Evolutionary conservation across 192 early-diverging fungal genomes (phyloP).

Genomic region (Cetraspora pellucida): DNA sequence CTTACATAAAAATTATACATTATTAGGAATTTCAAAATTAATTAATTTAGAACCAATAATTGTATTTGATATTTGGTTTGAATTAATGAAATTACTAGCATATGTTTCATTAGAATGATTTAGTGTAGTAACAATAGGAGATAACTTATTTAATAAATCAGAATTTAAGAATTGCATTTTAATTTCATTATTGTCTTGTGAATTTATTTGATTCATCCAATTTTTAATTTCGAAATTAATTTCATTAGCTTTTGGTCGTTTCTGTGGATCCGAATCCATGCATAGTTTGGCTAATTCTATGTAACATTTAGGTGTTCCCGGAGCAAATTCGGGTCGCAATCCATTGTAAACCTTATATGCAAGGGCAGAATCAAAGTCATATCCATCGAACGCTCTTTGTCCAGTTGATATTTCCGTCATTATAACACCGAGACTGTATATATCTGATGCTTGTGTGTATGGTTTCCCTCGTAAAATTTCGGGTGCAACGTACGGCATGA

Average conservation of each 20-base stretch:
- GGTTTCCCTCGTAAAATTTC: conserved; percentile 40
- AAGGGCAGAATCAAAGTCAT: background rate
- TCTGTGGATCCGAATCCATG: background rate
- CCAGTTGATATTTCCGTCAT: conserved; percentile 49
- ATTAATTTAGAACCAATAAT: no score
- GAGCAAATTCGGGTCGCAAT: background rate
- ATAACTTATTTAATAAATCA: no score
- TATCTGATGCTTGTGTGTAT: conserved; percentile 40
- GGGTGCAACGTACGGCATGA: conserved; percentile 46
- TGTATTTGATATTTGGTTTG: no score
- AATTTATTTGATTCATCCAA: no score
- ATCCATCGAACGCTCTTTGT: conserved; percentile 34
- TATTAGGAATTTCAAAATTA: no score
- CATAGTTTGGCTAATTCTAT: background rate
- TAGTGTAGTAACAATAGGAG: no score
- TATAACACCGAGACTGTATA: conserved; percentile 47
- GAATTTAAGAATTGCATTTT: no score
- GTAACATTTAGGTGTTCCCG: background rate
- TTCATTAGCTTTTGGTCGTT: background rate
- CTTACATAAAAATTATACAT: no score
- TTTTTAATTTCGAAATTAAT: no score
- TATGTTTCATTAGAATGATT: no score
- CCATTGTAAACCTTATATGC: background rate
- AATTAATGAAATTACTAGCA: no score
- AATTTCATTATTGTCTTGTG: no score